Conservation (phyloP, 129 eudicot genomes). For the Logfia minima region DNA sequence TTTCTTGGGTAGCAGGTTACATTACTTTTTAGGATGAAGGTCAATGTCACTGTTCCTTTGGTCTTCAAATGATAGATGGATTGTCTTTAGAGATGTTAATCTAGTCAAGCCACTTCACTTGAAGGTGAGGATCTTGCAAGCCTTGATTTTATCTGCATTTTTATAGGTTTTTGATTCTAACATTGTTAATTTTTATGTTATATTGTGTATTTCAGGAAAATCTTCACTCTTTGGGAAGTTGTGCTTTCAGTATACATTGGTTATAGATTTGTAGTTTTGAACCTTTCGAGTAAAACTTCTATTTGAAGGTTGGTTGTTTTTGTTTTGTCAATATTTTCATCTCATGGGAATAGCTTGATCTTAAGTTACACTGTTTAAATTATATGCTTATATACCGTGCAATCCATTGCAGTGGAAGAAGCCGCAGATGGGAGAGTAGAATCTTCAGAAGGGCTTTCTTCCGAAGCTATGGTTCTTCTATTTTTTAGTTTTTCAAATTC, state of each 20-base stretch:
- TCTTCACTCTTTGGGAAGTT: slow-evolving; percentile 24
- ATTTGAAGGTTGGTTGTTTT: slow-evolving; percentile 25
- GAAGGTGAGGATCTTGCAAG: slow-evolving; percentile 42
- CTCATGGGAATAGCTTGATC: background rate
- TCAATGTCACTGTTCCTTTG: slow-evolving; percentile 31
- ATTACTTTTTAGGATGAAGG: slow-evolving; percentile 26
- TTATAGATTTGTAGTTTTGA: slow-evolving; percentile 9
- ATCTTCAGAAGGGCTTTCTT: slow-evolving; percentile 32
- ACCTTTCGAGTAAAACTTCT: slow-evolving; percentile 11
- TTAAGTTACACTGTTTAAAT: background rate
- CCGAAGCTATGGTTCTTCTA: slow-evolving; percentile 10
- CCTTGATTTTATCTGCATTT: background rate
- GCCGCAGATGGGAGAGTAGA: slow-evolving; percentile 23
- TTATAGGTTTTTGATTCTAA: background rate
- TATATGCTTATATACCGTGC: background rate
- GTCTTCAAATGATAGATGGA: slow-evolving; percentile 3
- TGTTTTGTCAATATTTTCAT: background rate
- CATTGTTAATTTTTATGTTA: background rate
- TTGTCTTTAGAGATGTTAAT: slow-evolving; percentile 34
- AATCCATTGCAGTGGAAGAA: slow-evolving; percentile 16
- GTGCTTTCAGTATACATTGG: slow-evolving; percentile 20
- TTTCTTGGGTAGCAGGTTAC: slow-evolving; percentile 24
- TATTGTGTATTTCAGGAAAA: background rate
- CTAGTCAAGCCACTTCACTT: slow-evolving; percentile 40
- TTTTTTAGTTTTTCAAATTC: background rate